Percentiles rank a stretch among this genome's conserved stretches.
phyloP scores from a whole-genome alignment of 2,329 filamentous ascomycete species.

The Arachnomyces sp. region DNA sequence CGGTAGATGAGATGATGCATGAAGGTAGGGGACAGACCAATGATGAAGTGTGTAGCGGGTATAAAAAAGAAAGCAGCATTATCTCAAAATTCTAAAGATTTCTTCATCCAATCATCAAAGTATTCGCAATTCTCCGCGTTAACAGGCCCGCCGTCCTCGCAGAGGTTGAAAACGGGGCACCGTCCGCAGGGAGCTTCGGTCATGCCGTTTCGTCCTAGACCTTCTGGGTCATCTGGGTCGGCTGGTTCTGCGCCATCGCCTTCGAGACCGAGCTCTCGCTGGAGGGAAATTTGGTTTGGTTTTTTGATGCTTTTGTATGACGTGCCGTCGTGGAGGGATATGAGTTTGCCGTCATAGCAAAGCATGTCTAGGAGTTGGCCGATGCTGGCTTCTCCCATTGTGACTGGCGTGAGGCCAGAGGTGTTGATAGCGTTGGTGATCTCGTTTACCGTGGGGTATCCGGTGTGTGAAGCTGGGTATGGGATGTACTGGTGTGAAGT shows the following conservation, averaged over 20 bases:
- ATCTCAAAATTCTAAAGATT: conserved; percentile 29
- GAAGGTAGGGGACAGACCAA: no score
- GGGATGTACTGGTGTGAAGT: conserved; percentile 37
- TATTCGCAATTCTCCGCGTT: conserved; percentile 88
- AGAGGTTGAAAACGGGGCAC: conserved; percentile 90
- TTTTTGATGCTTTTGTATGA: conserved; percentile 43
- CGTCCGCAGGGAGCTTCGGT: conserved; percentile 85
- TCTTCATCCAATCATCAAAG: conserved; percentile 72
- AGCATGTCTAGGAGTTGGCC: conserved; percentile 81
- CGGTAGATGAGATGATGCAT: no score
- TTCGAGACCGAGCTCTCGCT: conserved; percentile 27
- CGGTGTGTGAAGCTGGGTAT: conserved; percentile 58
- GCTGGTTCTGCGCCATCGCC: conserved; percentile 23
- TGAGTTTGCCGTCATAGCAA: conserved; percentile 77
- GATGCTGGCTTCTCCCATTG: conserved; percentile 64
- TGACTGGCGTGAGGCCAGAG: conserved; percentile 64
- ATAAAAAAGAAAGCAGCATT: no score
- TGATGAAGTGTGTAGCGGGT: no score
- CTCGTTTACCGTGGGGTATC: conserved; percentile 72
- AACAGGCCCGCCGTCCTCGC: conserved; percentile 82
- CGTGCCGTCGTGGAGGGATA: conserved; percentile 47
- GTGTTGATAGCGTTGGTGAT: conserved; percentile 68
- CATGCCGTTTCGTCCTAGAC: conserved; percentile 60
- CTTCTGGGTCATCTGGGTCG: conserved; percentile 29
- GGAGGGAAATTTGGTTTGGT: conserved; percentile 26